Conservation (phyloP, 2,329 filamentous ascomycete species). For the Lecanosticta acicola region DNA sequence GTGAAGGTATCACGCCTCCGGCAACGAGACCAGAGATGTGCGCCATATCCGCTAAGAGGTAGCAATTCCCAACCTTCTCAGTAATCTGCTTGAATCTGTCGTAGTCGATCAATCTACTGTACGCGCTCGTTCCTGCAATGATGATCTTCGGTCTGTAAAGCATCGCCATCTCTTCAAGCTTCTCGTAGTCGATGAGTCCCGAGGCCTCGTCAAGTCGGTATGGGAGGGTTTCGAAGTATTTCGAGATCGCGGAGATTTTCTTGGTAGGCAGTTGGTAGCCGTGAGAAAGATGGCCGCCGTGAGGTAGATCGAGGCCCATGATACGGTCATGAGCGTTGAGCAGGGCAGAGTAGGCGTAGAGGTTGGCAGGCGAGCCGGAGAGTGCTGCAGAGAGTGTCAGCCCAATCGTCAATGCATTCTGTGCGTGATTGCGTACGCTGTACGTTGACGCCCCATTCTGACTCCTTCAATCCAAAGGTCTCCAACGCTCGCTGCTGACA, state of each 20-base stretch:
- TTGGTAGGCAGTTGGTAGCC: conserved; percentile 88
- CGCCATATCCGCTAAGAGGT: conserved; percentile 95
- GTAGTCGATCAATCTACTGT: conserved; percentile 98
- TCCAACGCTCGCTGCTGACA: conserved; percentile 91
- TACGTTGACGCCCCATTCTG: conserved; percentile 98
- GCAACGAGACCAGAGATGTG: conserved; percentile 97
- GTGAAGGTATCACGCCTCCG: conserved; percentile 85
- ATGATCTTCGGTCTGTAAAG: conserved; percentile 95
- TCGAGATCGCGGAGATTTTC: conserved; percentile 89
- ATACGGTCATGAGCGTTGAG: conserved; percentile 89
- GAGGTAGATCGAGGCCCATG: conserved; percentile 94
- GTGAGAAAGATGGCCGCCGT: conserved; percentile 92
- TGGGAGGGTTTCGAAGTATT: conserved; percentile 98
- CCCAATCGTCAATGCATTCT: background rate
- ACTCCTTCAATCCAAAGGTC: conserved; percentile 78
- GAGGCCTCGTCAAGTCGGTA: conserved; percentile 87
- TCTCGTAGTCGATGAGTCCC: conserved; percentile 95
- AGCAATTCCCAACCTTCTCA: conserved; percentile 77
- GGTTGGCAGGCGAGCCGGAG: conserved; percentile 70
- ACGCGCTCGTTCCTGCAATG: conserved; percentile 93
- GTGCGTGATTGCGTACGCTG: conserved; percentile 58
- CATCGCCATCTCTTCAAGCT: conserved; percentile 79
- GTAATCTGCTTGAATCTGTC: conserved; percentile 92
- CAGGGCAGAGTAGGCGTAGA: conserved; percentile 86
- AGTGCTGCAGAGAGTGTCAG: conserved; percentile 39